Conservation (phyloP, 345 rosid species). For the Bretschneidera sinensis region DNA sequence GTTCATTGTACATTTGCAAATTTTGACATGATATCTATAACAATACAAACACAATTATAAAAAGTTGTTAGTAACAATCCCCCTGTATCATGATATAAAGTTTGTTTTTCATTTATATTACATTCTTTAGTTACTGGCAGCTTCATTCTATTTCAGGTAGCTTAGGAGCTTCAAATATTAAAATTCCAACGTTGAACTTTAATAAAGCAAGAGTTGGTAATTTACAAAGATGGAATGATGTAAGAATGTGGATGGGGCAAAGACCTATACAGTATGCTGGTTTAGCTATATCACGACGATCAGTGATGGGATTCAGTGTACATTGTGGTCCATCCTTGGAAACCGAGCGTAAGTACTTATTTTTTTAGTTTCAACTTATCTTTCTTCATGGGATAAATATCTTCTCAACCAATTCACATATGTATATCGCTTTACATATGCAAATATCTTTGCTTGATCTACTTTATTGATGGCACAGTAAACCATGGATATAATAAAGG, state of each 20-base stretch:
- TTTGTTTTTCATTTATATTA: background rate
- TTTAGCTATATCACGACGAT: slow-evolving; percentile 15
- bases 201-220: slow-evolving; percentile 20
- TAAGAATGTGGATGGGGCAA: slow-evolving; percentile 19
- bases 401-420: background rate
- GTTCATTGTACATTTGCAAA: background rate
- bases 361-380: background rate
- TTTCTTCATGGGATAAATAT: background rate
- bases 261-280: slow-evolving; percentile 30
- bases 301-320: slow-evolving; percentile 20
- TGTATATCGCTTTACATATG: background rate
- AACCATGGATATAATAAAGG: background rate
- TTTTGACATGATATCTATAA: background rate
- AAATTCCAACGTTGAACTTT: slow-evolving; percentile 15
- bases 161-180: slow-evolving; percentile 18
- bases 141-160: slow-evolving; percentile 9
- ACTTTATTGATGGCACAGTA: background rate
- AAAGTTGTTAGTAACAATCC: background rate
- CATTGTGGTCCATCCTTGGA: slow-evolving; percentile 24
- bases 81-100: background rate
- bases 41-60: background rate
- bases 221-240: slow-evolving; percentile 12
- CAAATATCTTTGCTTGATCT: slow-evolving; percentile 4
- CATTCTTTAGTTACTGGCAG: background rate
- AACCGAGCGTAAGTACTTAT: slow-evolving; percentile 32